These are phyloP conservation scores for Fusarium multiceps DNA, from an alignment of 2,329 filamentous ascomycete species.

Conservation along the genomic window DNA sequence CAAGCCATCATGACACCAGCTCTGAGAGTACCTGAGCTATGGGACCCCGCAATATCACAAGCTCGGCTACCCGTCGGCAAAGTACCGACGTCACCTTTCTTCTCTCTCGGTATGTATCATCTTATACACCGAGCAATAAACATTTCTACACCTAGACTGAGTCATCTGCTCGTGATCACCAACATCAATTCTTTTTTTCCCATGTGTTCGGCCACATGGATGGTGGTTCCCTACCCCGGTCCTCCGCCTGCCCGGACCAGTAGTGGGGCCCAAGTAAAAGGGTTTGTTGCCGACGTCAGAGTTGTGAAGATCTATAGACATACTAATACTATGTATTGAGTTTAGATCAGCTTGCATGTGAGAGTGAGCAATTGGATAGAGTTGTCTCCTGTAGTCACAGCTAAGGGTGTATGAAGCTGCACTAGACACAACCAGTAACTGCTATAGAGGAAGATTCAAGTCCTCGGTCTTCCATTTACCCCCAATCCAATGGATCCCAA, in stretches of 20 bases:
- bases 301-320: not conserved
- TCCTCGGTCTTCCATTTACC: conserved; percentile 30
- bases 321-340: not conserved
- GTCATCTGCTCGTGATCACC: conserved; percentile 26
- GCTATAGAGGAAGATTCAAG: not conserved
- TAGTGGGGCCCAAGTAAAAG: conserved; percentile 25
- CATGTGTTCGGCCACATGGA: conserved; percentile 45
- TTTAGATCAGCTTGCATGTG: conserved; percentile 16
- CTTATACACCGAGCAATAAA: conserved; percentile 19
- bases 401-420: not conserved
- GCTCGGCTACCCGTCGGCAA: conserved; percentile 65
- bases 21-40: too few species aligned
- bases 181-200: too few species aligned
- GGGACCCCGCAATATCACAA: conserved; percentile 71
- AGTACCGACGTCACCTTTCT: conserved; percentile 42
- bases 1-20: not conserved
- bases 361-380: conserved; percentile 1
- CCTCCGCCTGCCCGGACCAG: conserved; percentile 46
- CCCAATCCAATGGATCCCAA: conserved; percentile 14
- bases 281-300: conserved; percentile 30
- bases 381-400: too few species aligned
- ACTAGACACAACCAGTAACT: not conserved
- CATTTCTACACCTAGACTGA: not conserved
- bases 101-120: not conserved
- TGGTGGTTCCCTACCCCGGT: conserved; percentile 35